Base-by-base conservation (phyloP, 2,329 filamentous ascomycete genomes). In the Alternaria infectoria region DNA sequence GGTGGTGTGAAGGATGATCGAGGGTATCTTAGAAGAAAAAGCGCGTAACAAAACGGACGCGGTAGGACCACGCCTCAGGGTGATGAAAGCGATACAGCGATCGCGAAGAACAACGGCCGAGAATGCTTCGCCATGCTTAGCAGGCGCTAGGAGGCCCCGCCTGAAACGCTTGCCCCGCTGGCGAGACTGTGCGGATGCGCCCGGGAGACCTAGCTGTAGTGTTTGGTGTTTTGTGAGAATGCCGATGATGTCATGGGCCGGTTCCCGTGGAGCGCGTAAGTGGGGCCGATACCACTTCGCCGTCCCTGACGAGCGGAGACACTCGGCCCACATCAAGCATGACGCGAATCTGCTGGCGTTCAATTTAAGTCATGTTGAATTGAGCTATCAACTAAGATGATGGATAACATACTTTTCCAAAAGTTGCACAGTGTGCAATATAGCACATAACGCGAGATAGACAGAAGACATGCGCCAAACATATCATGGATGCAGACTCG, bases 41-140 rank as follows among this genome's bases (percentile, higher is more conserved):
- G 47, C 25, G 21, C 17, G 60, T 49, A 54, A 19, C 49, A 32
- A 57, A 52, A 26, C 43, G 45, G 46, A 11, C 21, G 10, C 36
- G 43, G 45, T 17, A 30, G 36, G 26, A 45, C 44, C 45, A 59
- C 25, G 47, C 52, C 54, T 61, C 28, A 55, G 40, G 32, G 25
- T 36, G 51, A n/a, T 21, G 25, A 23, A 17, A 19, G 21, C 26
- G 13, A 44, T 36, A 43, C n/a, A 54, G 19, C 15, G 21, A 57
- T 30, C 36, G 43, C 45, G 23, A 46, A 40, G 36, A 57, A 52
- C 9, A 50, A 36, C 21, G 13, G 26, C 23, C 47, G 55, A 52
- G 30, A 32, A 59, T 54, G 43, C 57, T 52, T 56, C 57, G 49
- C 62, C 57, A 69, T 70, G 59, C 62, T 67, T 70, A 55, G 62